Evolutionary conservation across 306 rosid species (phyloP), one percentile per base, ranked within the genome.

Genomic region (Aeschynomene evenia): DNA sequence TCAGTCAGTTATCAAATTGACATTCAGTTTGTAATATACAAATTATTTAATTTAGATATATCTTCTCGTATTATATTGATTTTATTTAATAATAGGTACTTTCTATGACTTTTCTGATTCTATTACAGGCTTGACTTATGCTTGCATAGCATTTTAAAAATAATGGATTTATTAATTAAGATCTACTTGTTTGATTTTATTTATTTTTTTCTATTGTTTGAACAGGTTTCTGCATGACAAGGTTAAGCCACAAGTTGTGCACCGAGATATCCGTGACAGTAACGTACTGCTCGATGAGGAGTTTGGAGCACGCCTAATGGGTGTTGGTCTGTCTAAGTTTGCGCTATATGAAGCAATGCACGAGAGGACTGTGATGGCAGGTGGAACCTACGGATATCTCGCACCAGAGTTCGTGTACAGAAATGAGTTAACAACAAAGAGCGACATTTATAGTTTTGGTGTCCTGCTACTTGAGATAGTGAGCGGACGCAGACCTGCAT

Each of bases 201-300:
- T 61, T n/a, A n/a, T 62, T 2, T 3, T 13, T 19, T 28, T 23
- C 15, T 15, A 50, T 40, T 73, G 66, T 77, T 51, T 37, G 4
- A 33, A 79, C 83, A 94, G 99, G 72, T 94, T 94, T 79, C 86
- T 94, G 43, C 99, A 94, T 64, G 99, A 94, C 91, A 94, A 94
- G 86, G 99, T 94, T 34, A 94, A 91, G 80, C 99, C 99, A 10
- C 95, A 91, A 16, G 99, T 89, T 50, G 99, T 94, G 74, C 99
- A 94, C 63, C 99, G 96, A 42, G 99, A 94, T 78, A 91, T 94
- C 63, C 89, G 99, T 6, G 91, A 92, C 56, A 94, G 95, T 77
- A 94, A 94, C 52, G 99, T 94, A 26, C 89, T 94, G 31, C 88
- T 94, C 51, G 99, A 94, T 20, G 99, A 94, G 83, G 99, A 91